Percentiles rank a stretch among this genome's conserved stretches.
Conservation (phyloP, 768 basidiomycete genomes). For the Leccinum barrowsii region DNA sequence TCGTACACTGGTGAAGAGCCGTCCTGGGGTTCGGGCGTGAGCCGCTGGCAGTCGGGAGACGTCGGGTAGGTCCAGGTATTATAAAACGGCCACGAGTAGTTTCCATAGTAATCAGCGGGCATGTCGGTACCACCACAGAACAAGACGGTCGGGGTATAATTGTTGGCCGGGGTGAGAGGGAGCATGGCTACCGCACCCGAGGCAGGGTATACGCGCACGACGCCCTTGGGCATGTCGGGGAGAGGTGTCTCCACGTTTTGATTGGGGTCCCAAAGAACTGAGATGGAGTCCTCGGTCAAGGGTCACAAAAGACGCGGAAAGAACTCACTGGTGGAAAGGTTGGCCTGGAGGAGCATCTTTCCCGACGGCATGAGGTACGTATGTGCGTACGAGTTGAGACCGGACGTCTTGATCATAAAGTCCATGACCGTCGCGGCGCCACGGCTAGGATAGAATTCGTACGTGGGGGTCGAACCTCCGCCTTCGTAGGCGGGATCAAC, state of each 20-base stretch:
- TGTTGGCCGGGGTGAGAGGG: conserved; percentile 85
- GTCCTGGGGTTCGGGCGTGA: conserved; percentile 80
- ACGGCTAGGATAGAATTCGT: conserved; percentile 74
- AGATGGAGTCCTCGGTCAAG: conserved; percentile 9
- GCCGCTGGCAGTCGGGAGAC: conserved; percentile 71
- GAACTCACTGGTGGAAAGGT: conserved; percentile 62
- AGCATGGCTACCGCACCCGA: conserved; percentile 89
- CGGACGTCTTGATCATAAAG: conserved; percentile 70
- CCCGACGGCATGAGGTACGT: conserved; percentile 72
- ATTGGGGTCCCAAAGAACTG: conserved; percentile 50
- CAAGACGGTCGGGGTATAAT: conserved; percentile 78
- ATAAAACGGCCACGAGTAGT: conserved; percentile 69
- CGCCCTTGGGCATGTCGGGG: conserved; percentile 68
- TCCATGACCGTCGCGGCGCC: conserved; percentile 49
- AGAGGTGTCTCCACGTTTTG: conserved; percentile 58
- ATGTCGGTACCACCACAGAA: conserved; percentile 91
- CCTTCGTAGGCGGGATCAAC: conserved; percentile 58
- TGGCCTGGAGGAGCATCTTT: conserved; percentile 76
- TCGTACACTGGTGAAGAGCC: conserved; percentile 57
- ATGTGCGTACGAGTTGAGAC: conserved; percentile 74
- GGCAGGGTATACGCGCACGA: conserved; percentile 85
- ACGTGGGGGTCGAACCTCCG: conserved; percentile 70
- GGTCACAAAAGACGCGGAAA: background rate
- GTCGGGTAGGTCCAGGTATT: conserved; percentile 73
- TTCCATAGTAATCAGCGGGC: conserved; percentile 67